Evolutionary conservation across 2,329 filamentous ascomycete species (phyloP).

Genomic region (Aspergillus tubingensis): DNA sequence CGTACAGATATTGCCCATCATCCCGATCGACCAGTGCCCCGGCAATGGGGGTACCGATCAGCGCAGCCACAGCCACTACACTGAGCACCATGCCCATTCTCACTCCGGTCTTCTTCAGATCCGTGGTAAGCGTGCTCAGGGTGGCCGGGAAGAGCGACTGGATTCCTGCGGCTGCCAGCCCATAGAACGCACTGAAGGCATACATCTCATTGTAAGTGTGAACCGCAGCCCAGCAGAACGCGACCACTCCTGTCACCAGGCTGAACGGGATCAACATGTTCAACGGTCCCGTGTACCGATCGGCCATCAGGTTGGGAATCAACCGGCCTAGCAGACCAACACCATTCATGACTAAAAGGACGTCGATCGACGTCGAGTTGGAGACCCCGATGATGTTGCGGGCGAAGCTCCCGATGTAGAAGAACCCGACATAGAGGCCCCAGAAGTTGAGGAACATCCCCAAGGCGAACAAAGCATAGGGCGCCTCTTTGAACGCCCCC

Average conservation of each 20-base stretch:
- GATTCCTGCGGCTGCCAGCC: slow-evolving; percentile 63
- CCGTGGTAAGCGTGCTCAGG: slow-evolving; percentile 56
- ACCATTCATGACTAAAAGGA: slow-evolving; percentile 67
- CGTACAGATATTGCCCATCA: slow-evolving; percentile 51
- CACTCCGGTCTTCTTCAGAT: slow-evolving; percentile 56
- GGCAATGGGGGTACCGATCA: slow-evolving; percentile 58
- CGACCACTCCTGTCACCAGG: slow-evolving; percentile 44
- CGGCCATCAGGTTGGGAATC: slow-evolving; percentile 60
- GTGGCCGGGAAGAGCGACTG: slow-evolving; percentile 68
- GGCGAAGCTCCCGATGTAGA: slow-evolving; percentile 48
- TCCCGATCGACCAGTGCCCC: slow-evolving; percentile 53
- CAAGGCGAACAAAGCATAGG: slow-evolving; percentile 48
- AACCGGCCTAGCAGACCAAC: slow-evolving; percentile 61
- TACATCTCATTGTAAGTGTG: slow-evolving; percentile 55
- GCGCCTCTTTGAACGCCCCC: slow-evolving; percentile 52
- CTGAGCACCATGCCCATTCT: slow-evolving; percentile 60
- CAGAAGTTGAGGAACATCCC: slow-evolving; percentile 52
- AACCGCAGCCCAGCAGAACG: slow-evolving; percentile 63
- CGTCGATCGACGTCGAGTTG: slow-evolving; percentile 54
- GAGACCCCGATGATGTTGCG: slow-evolving; percentile 43
- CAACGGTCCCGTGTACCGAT: slow-evolving; percentile 58
- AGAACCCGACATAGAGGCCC: slow-evolving; percentile 58
- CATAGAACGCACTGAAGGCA: slow-evolving; percentile 64
- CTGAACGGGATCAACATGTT: slow-evolving; percentile 61
- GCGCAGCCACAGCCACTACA: slow-evolving; percentile 55